phyloP scores from a whole-genome alignment of 2,329 filamentous ascomycete species.

The Dryadomyces quercivorus region DNA sequence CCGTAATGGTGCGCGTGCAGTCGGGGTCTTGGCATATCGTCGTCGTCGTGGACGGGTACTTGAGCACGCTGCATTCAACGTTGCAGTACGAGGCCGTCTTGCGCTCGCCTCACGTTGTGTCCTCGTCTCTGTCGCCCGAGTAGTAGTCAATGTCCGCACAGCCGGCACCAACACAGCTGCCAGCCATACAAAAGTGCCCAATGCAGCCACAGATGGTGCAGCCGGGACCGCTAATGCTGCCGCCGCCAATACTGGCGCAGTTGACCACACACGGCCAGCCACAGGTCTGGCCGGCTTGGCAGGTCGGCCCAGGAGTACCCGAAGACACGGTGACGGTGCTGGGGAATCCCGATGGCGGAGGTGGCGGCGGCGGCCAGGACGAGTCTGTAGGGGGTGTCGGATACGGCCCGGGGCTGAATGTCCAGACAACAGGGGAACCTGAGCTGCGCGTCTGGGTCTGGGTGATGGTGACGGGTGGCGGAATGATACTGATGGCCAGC shows the following conservation, averaged over 20 bases:
- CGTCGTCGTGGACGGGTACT: no score
- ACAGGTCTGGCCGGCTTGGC: background rate
- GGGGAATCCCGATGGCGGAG: background rate
- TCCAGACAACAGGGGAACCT: background rate
- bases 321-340: background rate
- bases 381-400: background rate
- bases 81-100: no score
- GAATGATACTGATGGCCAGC: background rate
- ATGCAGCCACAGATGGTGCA: no score
- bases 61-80: no score
- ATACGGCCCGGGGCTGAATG: background rate
- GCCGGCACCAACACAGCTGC: no score
- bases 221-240: background rate
- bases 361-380: background rate
- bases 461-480: background rate
- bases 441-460: background rate
- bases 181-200: no score
- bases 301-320: background rate
- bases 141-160: no score
- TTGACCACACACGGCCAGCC: background rate
- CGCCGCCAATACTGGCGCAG: no score
- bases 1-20: no score
- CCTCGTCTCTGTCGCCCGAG: no score
- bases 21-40: no score
- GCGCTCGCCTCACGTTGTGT: no score